Evolutionary conservation across 495 filamentous ascomycete genomes (phyloP).

Genomic region (Letharia lupina): DNA sequence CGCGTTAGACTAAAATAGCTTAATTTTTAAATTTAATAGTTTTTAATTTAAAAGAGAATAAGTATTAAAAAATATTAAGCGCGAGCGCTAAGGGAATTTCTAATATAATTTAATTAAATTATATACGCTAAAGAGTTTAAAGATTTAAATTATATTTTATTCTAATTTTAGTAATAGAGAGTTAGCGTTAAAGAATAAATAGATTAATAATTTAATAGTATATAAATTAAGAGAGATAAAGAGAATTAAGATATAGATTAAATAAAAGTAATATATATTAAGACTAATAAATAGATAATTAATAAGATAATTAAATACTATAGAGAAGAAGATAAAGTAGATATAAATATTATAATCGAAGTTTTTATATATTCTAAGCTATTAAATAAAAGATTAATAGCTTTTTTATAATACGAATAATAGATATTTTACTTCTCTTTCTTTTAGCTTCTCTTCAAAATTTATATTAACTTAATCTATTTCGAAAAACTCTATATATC

Average conservation of each 20-base stretch:
- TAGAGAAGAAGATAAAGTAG: background rate
- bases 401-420: background rate
- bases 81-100: background rate
- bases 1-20: background rate
- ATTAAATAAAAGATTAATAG: background rate
- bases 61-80: background rate
- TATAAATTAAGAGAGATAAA: background rate
- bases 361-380: background rate
- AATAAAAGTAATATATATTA: background rate
- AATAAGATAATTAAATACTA: background rate
- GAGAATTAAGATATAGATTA: background rate
- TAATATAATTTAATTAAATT: background rate
- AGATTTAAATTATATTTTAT: background rate
- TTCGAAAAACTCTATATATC: slow-evolving; percentile 13
- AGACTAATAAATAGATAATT: background rate
- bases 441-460: background rate
- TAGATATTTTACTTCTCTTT: background rate
- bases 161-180: background rate
- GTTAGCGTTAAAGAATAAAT: background rate
- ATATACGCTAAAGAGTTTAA: background rate
- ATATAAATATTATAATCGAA: background rate
- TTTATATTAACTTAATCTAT: slow-evolving; percentile 13
- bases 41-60: background rate
- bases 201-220: background rate
- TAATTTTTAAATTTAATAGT: background rate